Conservation (phyloP, 768 basidiomycete genomes). For the Mycena maculata region DNA sequence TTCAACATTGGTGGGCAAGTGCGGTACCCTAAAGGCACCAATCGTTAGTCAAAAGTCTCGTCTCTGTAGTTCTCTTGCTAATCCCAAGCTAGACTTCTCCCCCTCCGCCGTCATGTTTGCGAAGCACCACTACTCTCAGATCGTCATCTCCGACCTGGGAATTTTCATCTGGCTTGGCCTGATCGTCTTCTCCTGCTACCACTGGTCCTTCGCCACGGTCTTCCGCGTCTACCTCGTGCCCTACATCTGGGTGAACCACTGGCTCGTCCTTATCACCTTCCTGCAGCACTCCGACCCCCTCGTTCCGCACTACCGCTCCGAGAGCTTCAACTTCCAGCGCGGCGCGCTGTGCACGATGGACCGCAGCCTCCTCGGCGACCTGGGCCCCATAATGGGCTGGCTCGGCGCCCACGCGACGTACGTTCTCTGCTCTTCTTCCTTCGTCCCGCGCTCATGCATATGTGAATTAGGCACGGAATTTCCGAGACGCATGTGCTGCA, state of each 20-base stretch:
- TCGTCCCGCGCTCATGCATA: neutral
- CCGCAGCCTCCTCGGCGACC: constrained; percentile 61
- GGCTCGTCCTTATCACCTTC: constrained; percentile 64
- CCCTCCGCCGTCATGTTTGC: constrained; percentile 86
- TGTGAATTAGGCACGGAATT: constrained; percentile 58
- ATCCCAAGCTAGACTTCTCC: constrained; percentile 68
- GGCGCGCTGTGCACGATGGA: constrained; percentile 70
- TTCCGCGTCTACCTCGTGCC: constrained; percentile 75
- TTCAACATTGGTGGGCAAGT: constrained; percentile 89
- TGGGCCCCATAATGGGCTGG: constrained; percentile 63
- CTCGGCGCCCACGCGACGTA: constrained; percentile 62
- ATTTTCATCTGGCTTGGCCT: constrained; percentile 77
- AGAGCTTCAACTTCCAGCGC: constrained; percentile 64
- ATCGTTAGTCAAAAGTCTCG: constrained; percentile 69
- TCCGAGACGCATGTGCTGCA: constrained; percentile 73
- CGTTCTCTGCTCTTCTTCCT: neutral
- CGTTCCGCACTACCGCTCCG: constrained; percentile 66
- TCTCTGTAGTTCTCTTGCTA: constrained; percentile 6
- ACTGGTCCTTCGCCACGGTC: constrained; percentile 76
- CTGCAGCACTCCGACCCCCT: constrained; percentile 72
- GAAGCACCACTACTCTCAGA: constrained; percentile 77
- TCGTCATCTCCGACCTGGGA: constrained; percentile 88
- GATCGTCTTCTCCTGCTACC: constrained; percentile 64
- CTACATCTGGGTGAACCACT: constrained; percentile 60
- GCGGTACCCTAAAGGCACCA: constrained; percentile 82